Evolutionary conservation across 495 filamentous ascomycete species (phyloP).

Genomic region (Neurospora sp.): DNA sequence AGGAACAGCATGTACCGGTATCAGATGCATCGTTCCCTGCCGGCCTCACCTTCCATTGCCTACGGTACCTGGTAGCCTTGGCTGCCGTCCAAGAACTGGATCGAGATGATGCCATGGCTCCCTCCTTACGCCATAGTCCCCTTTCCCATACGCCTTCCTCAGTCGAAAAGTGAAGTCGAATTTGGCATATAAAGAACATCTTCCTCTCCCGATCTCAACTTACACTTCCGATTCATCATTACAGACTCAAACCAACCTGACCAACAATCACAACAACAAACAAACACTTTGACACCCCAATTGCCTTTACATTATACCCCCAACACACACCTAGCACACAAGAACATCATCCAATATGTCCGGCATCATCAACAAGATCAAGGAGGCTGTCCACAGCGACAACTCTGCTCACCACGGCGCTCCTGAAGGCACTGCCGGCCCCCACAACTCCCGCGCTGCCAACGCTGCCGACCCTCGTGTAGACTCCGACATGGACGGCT

Average conservation of each 20-base stretch:
- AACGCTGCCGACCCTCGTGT: slow-evolving; percentile 42
- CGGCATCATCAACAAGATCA: slow-evolving; percentile 60
- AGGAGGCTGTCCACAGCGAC: slow-evolving; percentile 51
- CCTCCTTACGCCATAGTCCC: background rate
- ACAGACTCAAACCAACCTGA: background rate
- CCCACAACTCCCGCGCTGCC: slow-evolving; percentile 22
- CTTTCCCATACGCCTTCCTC: background rate
- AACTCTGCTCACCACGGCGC: slow-evolving; percentile 14
- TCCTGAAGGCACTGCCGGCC: slow-evolving; percentile 33
- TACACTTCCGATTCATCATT: background rate
- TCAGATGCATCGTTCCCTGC: background rate
- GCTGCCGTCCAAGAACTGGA: background rate
- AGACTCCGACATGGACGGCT: slow-evolving; percentile 33
- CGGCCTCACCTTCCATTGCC: background rate
- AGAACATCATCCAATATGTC: slow-evolving; percentile 46
- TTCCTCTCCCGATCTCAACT: background rate
- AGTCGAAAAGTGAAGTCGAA: background rate
- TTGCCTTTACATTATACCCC: background rate
- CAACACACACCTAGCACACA: background rate
- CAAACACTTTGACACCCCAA: slow-evolving; percentile 5
- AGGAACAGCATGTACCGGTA: background rate
- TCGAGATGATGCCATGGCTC: background rate
- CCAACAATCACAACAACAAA: background rate
- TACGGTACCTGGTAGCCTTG: background rate
- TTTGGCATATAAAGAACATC: background rate